Evolutionary conservation across 192 early-diverging fungal species (phyloP).

Genomic region (Podochytrium sp.): DNA sequence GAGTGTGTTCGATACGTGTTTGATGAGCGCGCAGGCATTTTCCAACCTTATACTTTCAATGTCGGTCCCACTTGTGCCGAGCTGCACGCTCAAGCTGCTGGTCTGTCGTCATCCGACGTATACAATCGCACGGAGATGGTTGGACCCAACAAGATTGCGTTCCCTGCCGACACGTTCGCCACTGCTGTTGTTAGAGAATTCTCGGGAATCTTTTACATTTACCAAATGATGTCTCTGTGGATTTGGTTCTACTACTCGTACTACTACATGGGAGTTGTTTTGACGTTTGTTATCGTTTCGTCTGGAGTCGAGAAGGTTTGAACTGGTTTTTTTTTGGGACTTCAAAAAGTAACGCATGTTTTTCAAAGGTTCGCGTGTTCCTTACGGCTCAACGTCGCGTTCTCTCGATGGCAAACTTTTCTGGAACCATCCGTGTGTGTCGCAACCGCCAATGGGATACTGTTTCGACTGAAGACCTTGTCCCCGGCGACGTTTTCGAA

Average conservation of each 20-base stretch:
- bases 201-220: conserved; percentile 48
- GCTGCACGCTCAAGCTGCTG: conserved; percentile 32
- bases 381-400: conserved; percentile 44
- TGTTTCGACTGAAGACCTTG: conserved; percentile 57
- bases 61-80: conserved; percentile 55
- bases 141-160: conserved; percentile 73
- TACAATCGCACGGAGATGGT: conserved; percentile 56
- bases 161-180: conserved; percentile 61
- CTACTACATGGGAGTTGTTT: conserved; percentile 53
- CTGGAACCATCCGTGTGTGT: conserved; percentile 49
- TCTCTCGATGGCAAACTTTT: conserved; percentile 49
- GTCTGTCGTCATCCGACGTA: conserved; percentile 59
- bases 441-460: conserved; percentile 62
- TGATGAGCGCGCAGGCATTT: conserved; percentile 52
- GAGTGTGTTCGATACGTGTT: conserved; percentile 79
- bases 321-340: too few relatives aligned
- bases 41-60: conserved; percentile 60
- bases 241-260: conserved; percentile 54
- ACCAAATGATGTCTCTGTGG: conserved; percentile 47
- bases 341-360: too few relatives aligned
- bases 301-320: conserved; percentile 48
- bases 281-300: conserved; percentile 43
- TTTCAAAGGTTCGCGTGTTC: conserved; percentile 44
- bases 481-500: conserved; percentile 76
- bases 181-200: conserved; percentile 61